Percentiles rank a stretch among this genome's conserved stretches.
These are phyloP conservation scores for Aspergillus intermedius DNA, from an alignment of 2,329 filamentous ascomycete genomes.

Conservation along the genomic window DNA sequence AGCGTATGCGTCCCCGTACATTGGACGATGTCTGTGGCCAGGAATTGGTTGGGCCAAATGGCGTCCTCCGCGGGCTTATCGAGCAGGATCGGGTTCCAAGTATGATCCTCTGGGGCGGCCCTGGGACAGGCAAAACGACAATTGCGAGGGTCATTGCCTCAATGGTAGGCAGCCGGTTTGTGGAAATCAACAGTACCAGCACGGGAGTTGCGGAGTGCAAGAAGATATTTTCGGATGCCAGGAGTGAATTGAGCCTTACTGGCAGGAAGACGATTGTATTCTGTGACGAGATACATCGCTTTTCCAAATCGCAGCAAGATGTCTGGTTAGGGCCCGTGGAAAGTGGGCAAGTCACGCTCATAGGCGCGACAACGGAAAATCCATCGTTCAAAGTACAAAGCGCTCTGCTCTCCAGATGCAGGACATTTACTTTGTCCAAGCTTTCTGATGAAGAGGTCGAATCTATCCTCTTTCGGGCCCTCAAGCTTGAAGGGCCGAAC, in stretches of 20 bases:
- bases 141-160: constrained; percentile 86
- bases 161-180: constrained; percentile 74
- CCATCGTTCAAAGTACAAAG: constrained; percentile 88
- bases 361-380: constrained; percentile 95
- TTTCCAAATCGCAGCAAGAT: constrained; percentile 88
- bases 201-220: constrained; percentile 86
- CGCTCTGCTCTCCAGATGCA: constrained; percentile 79
- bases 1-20: constrained; percentile 80
- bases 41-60: constrained; percentile 76
- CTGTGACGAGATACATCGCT: constrained; percentile 93
- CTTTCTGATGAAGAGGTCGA: constrained; percentile 66
- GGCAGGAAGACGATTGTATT: constrained; percentile 93
- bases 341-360: constrained; percentile 79
- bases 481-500: constrained; percentile 54
- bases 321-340: constrained; percentile 92
- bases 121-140: constrained; percentile 51
- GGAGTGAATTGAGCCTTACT: constrained; percentile 69
- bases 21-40: constrained; percentile 87
- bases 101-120: constrained; percentile 75
- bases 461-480: constrained; percentile 68
- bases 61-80: constrained; percentile 81
- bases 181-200: constrained; percentile 92
- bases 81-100: constrained; percentile 80
- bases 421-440: constrained; percentile 79
- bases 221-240: constrained; percentile 80